phyloP scores from a whole-genome alignment of 768 basidiomycete genomes.

The Cystofilobasidium capitatum region DNA sequence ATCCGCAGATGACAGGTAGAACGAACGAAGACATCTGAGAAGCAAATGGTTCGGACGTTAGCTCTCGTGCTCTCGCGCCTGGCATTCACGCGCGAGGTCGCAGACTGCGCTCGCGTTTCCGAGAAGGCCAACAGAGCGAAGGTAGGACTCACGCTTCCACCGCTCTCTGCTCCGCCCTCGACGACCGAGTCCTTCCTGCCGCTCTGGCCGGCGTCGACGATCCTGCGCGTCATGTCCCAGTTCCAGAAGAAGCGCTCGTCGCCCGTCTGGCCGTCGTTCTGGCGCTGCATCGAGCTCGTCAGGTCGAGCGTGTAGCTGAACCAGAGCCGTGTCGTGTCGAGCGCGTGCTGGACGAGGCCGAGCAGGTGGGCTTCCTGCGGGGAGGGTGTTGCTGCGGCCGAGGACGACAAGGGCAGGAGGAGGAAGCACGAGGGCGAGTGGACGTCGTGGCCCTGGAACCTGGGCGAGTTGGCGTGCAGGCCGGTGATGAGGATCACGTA shows the following conservation, averaged over 20 bases:
- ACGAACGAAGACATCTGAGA: slow-evolving; percentile 74
- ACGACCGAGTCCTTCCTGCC: slow-evolving; percentile 28
- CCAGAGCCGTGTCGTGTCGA: slow-evolving; percentile 67
- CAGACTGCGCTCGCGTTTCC: too few relatives aligned
- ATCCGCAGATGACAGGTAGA: slow-evolving; percentile 87
- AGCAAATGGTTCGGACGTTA: too few relatives aligned
- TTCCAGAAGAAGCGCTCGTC: slow-evolving; percentile 99
- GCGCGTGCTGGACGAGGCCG: slow-evolving; percentile 73
- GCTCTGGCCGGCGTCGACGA: slow-evolving; percentile 50
- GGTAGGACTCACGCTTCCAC: slow-evolving; percentile 41
- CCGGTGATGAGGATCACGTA: slow-evolving; percentile 83
- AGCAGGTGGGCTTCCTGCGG: slow-evolving; percentile 78
- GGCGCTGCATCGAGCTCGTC: slow-evolving; percentile 74
- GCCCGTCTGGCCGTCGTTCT: slow-evolving; percentile 48
- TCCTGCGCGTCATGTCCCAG: slow-evolving; percentile 56
- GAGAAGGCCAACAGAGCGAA: neutral
- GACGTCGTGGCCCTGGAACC: slow-evolving; percentile 73
- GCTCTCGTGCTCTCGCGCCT: too few relatives aligned
- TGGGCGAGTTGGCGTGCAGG: slow-evolving; percentile 58
- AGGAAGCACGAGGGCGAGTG: slow-evolving; percentile 85
- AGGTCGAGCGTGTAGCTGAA: slow-evolving; percentile 88
- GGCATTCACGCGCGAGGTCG: too few relatives aligned
- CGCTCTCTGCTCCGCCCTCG: slow-evolving; percentile 47
- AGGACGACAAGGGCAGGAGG: slow-evolving; percentile 72
- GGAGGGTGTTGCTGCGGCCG: slow-evolving; percentile 49